These are phyloP conservation scores for Penicillium daleae DNA, from an alignment of 495 filamentous ascomycete genomes.

Conservation along the genomic window DNA sequence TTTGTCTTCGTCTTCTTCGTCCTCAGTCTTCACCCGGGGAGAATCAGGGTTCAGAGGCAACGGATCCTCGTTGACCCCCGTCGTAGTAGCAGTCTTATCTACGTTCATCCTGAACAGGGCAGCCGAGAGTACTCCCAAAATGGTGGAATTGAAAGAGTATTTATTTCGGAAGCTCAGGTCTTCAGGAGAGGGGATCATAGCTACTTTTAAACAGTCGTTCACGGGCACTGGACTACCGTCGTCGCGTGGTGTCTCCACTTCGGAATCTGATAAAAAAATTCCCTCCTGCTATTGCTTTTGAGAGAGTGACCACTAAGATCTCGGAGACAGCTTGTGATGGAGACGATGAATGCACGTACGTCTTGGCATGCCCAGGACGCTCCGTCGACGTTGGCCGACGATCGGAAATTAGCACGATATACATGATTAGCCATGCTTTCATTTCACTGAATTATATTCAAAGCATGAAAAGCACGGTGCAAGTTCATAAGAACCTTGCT, in stretches of 20 bases:
- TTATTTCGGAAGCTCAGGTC: not conserved
- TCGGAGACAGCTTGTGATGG: not conserved
- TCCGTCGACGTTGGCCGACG: not conserved
- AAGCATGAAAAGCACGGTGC: not conserved
- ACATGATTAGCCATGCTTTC: not conserved
- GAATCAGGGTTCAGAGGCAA: not conserved
- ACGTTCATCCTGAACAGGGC: not conserved
- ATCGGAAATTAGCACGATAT: not conserved
- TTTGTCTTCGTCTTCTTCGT: constrained; percentile 21
- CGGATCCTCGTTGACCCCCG: constrained; percentile 4
- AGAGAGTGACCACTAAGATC: not conserved
- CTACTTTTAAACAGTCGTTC: not conserved
- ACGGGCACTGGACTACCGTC: not conserved
- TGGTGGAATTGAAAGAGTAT: not conserved
- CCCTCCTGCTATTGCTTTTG: not conserved
- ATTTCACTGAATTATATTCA: not conserved
- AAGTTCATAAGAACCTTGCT: not conserved
- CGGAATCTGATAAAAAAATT: constrained; percentile 8
- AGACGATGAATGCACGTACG: not conserved
- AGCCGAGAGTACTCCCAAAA: not conserved
- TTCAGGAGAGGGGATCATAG: not conserved
- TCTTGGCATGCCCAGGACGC: not conserved
- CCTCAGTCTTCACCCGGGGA: not conserved
- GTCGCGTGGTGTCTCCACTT: constrained; percentile 8
- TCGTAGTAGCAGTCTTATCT: not conserved